phyloP scores from a whole-genome alignment of 306 rosid species.

The Sophora flavescens region DNA sequence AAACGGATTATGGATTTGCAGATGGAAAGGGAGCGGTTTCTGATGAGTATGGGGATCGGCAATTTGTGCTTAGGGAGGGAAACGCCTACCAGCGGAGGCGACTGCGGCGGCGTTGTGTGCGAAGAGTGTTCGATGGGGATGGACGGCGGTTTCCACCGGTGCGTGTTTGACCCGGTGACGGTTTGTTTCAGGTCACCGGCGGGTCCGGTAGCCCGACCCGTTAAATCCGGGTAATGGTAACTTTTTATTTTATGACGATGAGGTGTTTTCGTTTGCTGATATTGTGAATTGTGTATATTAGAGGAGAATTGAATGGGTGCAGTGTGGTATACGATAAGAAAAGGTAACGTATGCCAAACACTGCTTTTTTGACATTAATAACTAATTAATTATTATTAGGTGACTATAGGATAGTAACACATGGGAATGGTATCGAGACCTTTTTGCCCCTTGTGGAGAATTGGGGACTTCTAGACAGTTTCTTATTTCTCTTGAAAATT shows the following conservation, averaged over 20 bases:
- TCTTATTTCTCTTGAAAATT: background rate
- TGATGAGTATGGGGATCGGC: slow-evolving; percentile 48
- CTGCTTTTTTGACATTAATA: slow-evolving; percentile 11
- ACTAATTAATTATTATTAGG: slow-evolving; percentile 11
- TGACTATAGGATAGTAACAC: background rate
- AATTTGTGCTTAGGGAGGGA: slow-evolving; percentile 22
- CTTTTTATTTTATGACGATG: background rate
- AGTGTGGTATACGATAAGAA: slow-evolving; percentile 24
- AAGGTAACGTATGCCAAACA: background rate
- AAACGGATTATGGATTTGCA: slow-evolving; percentile 50
- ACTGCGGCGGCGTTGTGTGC: slow-evolving; percentile 37
- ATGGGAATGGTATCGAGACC: background rate
- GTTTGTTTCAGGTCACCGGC: slow-evolving; percentile 66
- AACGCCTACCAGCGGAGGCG: background rate
- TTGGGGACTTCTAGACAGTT: too few species aligned
- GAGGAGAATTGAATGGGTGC: background rate
- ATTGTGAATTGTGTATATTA: too few species aligned
- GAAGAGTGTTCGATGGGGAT: slow-evolving; percentile 55
- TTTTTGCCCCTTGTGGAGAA: background rate
- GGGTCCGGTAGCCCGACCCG: slow-evolving; percentile 85
- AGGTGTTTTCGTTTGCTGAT: background rate
- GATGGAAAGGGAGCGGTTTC: slow-evolving; percentile 51
- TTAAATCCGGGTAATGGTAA: slow-evolving; percentile 45
- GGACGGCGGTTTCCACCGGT: slow-evolving; percentile 67
- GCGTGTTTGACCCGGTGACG: slow-evolving; percentile 69